These are phyloP conservation scores for Hygrophorus russula DNA, from an alignment of 768 basidiomycete genomes.

Conservation along the genomic window DNA sequence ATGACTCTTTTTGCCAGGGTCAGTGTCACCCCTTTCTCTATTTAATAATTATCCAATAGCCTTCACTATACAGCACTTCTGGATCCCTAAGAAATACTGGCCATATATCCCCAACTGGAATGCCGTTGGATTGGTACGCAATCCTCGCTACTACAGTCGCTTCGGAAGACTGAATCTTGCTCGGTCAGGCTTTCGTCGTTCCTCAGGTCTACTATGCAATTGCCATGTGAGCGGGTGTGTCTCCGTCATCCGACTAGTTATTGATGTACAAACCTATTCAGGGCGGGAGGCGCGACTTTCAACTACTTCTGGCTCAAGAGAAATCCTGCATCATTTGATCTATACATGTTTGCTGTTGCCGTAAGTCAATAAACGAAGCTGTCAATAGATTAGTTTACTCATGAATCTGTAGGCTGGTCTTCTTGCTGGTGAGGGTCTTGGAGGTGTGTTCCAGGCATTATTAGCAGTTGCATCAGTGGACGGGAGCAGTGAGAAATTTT, in stretches of 20 bases:
- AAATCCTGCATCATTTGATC: conserved; percentile 33
- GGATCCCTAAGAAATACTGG: conserved; percentile 39
- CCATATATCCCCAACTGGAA: conserved; percentile 45
- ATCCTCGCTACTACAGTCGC: not conserved
- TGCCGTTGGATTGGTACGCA: conserved; percentile 27
- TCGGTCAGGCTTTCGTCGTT: conserved; percentile 33
- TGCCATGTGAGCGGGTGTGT: conserved; percentile 25
- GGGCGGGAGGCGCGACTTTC: conserved; percentile 32
- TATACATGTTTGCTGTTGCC: conserved; percentile 48
- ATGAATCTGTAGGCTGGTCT: conserved; percentile 26
- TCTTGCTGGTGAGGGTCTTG: conserved; percentile 50
- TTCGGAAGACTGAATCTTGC: not conserved
- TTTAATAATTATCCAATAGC: no score
- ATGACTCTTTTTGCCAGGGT: conserved; percentile 33
- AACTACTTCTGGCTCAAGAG: conserved; percentile 38
- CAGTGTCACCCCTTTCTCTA: not conserved
- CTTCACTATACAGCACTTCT: conserved; percentile 19
- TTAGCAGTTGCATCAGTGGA: conserved; percentile 41
- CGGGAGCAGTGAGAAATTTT: conserved; percentile 27
- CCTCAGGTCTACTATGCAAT: conserved; percentile 38
- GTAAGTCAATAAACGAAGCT: conserved; percentile 14
- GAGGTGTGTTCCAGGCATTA: conserved; percentile 49
- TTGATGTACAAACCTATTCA: conserved; percentile 4
- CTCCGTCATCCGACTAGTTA: not conserved
- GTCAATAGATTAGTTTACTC: not conserved